Percentiles rank a stretch among this genome's conserved stretches.
phyloP scores from a whole-genome alignment of 768 basidiomycete species.

The Tylopilus plumbeoviolaceoides region DNA sequence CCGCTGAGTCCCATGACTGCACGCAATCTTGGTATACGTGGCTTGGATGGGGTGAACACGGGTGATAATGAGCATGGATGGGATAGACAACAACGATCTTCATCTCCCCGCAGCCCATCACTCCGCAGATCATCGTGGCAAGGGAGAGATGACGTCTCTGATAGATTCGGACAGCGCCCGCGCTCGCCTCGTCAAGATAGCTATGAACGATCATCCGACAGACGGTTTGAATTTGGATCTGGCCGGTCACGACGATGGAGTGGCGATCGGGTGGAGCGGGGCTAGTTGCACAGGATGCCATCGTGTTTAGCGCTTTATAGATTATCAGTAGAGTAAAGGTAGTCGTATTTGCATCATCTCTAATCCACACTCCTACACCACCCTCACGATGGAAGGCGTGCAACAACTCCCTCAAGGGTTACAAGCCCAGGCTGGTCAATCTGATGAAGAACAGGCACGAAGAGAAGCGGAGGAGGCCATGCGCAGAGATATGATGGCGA shows the following conservation, averaged over 20 bases:
- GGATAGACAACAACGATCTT: constrained; percentile 3
- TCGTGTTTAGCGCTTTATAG: not conserved
- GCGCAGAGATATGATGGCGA: constrained; percentile 72
- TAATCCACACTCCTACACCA: not conserved
- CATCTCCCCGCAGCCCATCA: constrained; percentile 2
- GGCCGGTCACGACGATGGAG: constrained; percentile 1
- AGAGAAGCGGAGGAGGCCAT: constrained; percentile 69
- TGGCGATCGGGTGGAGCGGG: not conserved
- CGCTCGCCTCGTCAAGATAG: constrained; percentile 3
- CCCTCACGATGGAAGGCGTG: constrained; percentile 22
- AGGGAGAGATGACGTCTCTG: not conserved
- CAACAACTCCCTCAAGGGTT: constrained; percentile 26
- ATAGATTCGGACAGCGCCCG: not conserved
- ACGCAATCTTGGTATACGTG: constrained; percentile 49
- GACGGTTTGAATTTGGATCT: constrained; percentile 9
- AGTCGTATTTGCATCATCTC: constrained; percentile 4
- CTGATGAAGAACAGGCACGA: constrained; percentile 48
- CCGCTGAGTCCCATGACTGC: constrained; percentile 40
- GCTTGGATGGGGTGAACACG: constrained; percentile 28
- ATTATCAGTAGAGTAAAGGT: not conserved
- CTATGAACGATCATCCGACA: not conserved
- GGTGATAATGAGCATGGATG: not conserved
- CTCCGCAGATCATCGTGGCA: constrained; percentile 9
- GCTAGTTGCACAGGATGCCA: not conserved
- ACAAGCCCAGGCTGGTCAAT: constrained; percentile 38